Evolutionary conservation across 345 rosid genomes (phyloP), one percentile per base, ranked within the genome.

Genomic region (Hypericum androsaemum): DNA sequence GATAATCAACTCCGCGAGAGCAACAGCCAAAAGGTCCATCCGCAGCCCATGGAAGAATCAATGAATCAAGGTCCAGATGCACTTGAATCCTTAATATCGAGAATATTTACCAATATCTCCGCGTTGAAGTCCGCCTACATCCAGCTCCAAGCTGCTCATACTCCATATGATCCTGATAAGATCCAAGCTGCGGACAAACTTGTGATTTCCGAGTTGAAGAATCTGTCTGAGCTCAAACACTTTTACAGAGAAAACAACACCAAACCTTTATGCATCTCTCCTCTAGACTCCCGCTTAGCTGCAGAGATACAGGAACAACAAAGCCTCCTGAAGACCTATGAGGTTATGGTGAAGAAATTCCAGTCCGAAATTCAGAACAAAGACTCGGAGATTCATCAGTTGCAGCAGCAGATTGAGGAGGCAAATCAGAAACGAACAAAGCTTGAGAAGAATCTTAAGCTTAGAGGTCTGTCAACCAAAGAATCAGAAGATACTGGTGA

Each of bases 231-330:
- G 37, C 73, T 83, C 41, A 86, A 86, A 73, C 92, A 86, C 54
- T 72, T 72, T 41, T 86, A 79, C 72, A 48, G 95, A 62, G 95
- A 83, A 62, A 75, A 77, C 62, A 79, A 77, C 62, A 88, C 92
- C 44, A 86, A 79, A 42, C 86, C 95, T 22, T 65, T 70, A 10
- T 73, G 79, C 43, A 66, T 70, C 50, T 83, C 92, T 47, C 92
- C 86, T 37, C 88, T 75, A 66, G 95, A 86, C 66, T 86, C 95
- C 54, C 84, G 92, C 43, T 66, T 86, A 72, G 95, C 92, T 67
- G 95, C 82, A 7, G 95, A 86, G 84, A 82, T 86, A 41, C 95
- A 86, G 63, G 95, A 86, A 52, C 95, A 83, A 54, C 92, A 79
- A 74, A 79, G 82, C 73, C 71, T 86, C 16, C 70, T 86, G 54